Evolutionary conservation across 192 early-diverging fungal genomes (phyloP).

Genomic region (Jimgerdemannia flammicorona): DNA sequence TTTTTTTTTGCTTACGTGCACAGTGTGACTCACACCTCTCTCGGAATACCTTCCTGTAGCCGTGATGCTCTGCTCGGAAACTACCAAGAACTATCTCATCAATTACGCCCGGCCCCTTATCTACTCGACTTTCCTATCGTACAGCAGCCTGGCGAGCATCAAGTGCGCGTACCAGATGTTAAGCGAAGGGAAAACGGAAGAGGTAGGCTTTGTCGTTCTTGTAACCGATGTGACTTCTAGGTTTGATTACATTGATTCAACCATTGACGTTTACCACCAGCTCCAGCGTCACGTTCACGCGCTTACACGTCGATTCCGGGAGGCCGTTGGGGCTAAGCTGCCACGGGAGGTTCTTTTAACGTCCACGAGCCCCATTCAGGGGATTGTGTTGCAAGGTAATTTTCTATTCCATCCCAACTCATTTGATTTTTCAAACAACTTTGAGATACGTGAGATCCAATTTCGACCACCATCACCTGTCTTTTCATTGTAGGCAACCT

Average conservation of each 20-base stretch:
- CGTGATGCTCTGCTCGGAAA: conserved; percentile 60
- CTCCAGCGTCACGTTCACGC: conserved; percentile 36
- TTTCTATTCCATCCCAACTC: conserved; percentile 7
- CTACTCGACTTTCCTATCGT: conserved; percentile 75
- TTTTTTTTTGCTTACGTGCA: neutral
- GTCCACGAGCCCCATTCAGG: conserved; percentile 74
- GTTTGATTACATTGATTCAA: neutral
- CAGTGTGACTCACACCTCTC: neutral
- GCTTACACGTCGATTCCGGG: conserved; percentile 52
- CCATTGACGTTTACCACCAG: conserved; percentile 17
- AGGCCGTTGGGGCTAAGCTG: conserved; percentile 27
- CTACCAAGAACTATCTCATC: conserved; percentile 65
- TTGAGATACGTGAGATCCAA: no score
- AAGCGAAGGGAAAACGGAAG: conserved; percentile 40
- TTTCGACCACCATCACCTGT: no score
- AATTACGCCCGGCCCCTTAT: conserved; percentile 82
- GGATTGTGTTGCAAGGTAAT: conserved; percentile 67
- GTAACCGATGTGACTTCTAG: no score
- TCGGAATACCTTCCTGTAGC: conserved; percentile 34
- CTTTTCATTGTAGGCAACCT: conserved; percentile 41
- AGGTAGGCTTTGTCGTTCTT: conserved; percentile 37
- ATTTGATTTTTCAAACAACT: neutral
- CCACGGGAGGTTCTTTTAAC: conserved; percentile 50
- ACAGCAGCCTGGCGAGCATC: conserved; percentile 61
- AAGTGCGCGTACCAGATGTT: conserved; percentile 63